Conservation (phyloP, 1,284 basidiomycete genomes). For the Lentinula novae-zelandiae region DNA sequence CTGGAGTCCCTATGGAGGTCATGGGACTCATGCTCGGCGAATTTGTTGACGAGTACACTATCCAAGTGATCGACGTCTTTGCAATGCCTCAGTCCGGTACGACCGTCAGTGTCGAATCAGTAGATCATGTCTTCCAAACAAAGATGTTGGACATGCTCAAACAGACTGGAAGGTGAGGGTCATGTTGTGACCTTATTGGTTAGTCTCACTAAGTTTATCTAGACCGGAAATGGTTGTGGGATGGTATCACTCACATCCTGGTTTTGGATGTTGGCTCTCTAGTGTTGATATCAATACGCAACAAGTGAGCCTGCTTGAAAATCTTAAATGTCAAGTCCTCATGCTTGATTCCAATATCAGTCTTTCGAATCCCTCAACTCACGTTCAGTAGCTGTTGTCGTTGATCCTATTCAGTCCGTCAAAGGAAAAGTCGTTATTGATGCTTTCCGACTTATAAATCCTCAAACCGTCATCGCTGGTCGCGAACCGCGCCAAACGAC, state of each 20-base stretch:
- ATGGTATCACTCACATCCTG: constrained; percentile 99
- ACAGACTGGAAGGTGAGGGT: constrained; percentile 86
- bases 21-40: constrained; percentile 99
- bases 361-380: constrained; percentile 96
- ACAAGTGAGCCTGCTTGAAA: constrained; percentile 55
- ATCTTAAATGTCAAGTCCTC: constrained; percentile 6
- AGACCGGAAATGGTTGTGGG: constrained; percentile 99
- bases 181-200: neutral
- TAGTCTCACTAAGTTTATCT: constrained; percentile 6
- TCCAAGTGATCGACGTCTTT: constrained; percentile 97
- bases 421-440: constrained; percentile 99
- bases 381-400: constrained; percentile 95
- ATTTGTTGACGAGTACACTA: constrained; percentile 98
- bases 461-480: constrained; percentile 81
- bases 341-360: constrained; percentile 36
- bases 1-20: constrained; percentile 99
- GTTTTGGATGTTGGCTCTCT: constrained; percentile 99
- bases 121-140: constrained; percentile 98
- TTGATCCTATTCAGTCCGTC: constrained; percentile 99
- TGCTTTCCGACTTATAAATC: constrained; percentile 95
- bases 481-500: constrained; percentile 97
- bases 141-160: constrained; percentile 99
- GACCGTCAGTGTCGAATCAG: constrained; percentile 97
- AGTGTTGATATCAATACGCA: constrained; percentile 99
- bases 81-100: constrained; percentile 99